Conservation (phyloP, 2,329 filamentous ascomycete genomes). For the Chaetomium sp. region DNA sequence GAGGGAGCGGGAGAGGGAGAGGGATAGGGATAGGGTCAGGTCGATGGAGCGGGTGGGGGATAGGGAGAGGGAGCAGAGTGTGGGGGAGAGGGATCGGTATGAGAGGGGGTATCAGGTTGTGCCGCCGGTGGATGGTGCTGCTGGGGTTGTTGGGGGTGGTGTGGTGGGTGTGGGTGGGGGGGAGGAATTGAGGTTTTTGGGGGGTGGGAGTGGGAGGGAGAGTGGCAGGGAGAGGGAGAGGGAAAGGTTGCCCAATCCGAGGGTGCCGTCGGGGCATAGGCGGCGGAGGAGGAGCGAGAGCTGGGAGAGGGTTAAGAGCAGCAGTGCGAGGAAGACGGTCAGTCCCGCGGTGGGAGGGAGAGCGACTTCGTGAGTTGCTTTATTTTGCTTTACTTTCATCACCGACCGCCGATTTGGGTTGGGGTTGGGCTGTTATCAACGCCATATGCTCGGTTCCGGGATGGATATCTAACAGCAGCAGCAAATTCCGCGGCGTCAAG, state of each 20-base stretch:
- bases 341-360: slow-evolving; percentile 13
- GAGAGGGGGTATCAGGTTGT: slow-evolving; percentile 18
- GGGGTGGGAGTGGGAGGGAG: slow-evolving; percentile 10
- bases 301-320: slow-evolving; percentile 10
- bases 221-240: slow-evolving; percentile 6
- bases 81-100: slow-evolving; percentile 14
- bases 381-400: too few relatives aligned
- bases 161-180: not conserved
- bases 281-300: slow-evolving; percentile 24
- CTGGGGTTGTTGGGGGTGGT: too few relatives aligned
- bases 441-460: not conserved
- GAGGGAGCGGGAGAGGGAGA: slow-evolving; percentile 13
- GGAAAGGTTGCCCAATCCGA: slow-evolving; percentile 12
- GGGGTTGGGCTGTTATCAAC: not conserved
- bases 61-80: slow-evolving; percentile 5
- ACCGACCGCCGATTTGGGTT: not conserved
- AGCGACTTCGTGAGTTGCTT: slow-evolving; percentile 24
- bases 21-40: not conserved
- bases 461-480: not conserved
- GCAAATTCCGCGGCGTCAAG: slow-evolving; percentile 19
- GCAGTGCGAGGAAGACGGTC: slow-evolving; percentile 7
- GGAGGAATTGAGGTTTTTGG: slow-evolving; percentile 22
- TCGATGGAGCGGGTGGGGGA: not conserved
- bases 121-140: too few relatives aligned
- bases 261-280: slow-evolving; percentile 15